Evolutionary conservation across 1,284 basidiomycete species (phyloP).

Genomic region (Cutaneotrichosporon dermatis): DNA sequence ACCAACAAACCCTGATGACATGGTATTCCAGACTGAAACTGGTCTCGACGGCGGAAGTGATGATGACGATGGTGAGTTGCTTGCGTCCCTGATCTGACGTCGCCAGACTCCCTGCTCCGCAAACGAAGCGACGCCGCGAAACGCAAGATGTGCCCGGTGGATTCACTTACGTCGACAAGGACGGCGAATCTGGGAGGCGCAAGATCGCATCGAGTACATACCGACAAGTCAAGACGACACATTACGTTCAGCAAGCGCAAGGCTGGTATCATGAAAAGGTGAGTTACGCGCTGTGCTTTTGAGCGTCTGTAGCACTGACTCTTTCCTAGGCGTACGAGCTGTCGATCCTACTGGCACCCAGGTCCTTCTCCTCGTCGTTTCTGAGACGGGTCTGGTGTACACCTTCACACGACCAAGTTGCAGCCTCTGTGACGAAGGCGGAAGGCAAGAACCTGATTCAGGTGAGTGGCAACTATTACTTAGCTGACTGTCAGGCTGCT

Average conservation of each 20-base stretch:
- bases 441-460: slow-evolving; percentile 98
- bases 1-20: slow-evolving; percentile 27
- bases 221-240: slow-evolving; percentile 96
- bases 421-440: slow-evolving; percentile 94
- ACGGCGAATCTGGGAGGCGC: slow-evolving; percentile 63
- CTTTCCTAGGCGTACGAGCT: slow-evolving; percentile 84
- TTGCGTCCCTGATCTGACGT: neutral
- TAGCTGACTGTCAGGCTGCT: slow-evolving; percentile 57
- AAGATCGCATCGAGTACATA: slow-evolving; percentile 99
- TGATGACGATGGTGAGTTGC: slow-evolving; percentile 35
- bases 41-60: slow-evolving; percentile 42
- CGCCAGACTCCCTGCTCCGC: slow-evolving; percentile 10
- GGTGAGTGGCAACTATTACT: slow-evolving; percentile 51
- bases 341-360: slow-evolving; percentile 96
- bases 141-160: slow-evolving; percentile 35
- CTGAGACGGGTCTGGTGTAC: slow-evolving; percentile 95
- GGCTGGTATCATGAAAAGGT: slow-evolving; percentile 99
- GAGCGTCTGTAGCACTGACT: no score
- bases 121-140: slow-evolving; percentile 19
- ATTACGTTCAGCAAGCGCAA: slow-evolving; percentile 99
- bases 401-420: slow-evolving; percentile 95
- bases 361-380: slow-evolving; percentile 92
- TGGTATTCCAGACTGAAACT: slow-evolving; percentile 41
- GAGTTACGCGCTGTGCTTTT: slow-evolving; percentile 35
- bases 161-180: slow-evolving; percentile 45